Base-by-base conservation (phyloP, 2,329 filamentous ascomycete species). In the Cladophialophora chaetospira region DNA sequence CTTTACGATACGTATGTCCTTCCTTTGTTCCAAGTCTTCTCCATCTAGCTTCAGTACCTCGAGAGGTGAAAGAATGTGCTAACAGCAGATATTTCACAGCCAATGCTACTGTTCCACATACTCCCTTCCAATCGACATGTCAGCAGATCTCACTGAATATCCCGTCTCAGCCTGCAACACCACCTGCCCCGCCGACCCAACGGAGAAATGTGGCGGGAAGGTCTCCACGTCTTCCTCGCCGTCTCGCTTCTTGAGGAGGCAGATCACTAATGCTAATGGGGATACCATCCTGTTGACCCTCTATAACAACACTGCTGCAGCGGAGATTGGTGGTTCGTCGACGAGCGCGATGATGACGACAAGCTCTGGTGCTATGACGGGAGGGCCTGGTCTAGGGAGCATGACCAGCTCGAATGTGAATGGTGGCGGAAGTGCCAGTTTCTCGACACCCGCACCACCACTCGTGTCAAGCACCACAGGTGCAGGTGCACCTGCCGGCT, bases 201-300 rank as follows among this genome's bases (percentile, higher is more conserved):
- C 31, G 13, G 46, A 64, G 38, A 55, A 53, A 26, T 64, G 62
- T 38, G 62, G 62, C 26, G 62, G 62, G 3, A 36, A 46, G 15
- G 53, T 53, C 17, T 38, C 15, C 35, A 23, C 25, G 11, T 5
- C 40, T 31, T 11, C 25, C 25, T 46, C 49, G 42, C 40, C 42
- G 4, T 10, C 29, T n/a, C 43, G 44, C 15, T 8, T 42, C 15
- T 33, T 9, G 15, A 42, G 50, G 38, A 40, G 60, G 35, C 57
- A 59, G 45, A 28, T 54, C 19, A 19, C 53, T 19, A 48, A 48
- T 26, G 29, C 42, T 6, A 40, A 56, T 31, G 53, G 47, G 4
- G 49, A 45, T 21, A 43, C 60, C 25, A 40, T 60, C 11, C 46
- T 62, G 28, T 15, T 62, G 15, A 60, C 60, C 5, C 23, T 62